Evolutionary conservation across 768 basidiomycete genomes (phyloP).

Genomic region (Lactarius tabidus): DNA sequence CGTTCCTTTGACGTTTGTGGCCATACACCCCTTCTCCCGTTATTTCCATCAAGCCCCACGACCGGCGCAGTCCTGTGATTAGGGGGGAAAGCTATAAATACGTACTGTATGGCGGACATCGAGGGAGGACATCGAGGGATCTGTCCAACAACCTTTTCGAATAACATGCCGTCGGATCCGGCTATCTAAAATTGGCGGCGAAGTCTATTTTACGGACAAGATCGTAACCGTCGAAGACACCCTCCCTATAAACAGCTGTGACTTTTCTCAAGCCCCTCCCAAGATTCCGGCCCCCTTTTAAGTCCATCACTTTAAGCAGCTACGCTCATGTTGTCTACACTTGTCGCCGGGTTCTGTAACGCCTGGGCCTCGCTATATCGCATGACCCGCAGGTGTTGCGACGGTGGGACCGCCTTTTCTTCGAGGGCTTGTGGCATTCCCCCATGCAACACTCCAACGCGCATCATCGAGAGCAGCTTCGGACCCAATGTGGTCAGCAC

Average conservation of each 20-base stretch:
- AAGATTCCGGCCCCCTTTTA: neutral
- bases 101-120: neutral
- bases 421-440: slow-evolving; percentile 48
- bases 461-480: slow-evolving; percentile 55
- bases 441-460: slow-evolving; percentile 51
- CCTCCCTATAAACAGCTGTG: neutral
- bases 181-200: neutral
- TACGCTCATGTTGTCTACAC: slow-evolving; percentile 32
- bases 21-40: neutral
- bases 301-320: neutral
- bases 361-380: slow-evolving; percentile 33
- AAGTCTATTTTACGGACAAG: neutral
- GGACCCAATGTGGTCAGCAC: neutral
- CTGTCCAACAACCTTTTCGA: neutral
- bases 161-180: neutral
- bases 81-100: neutral
- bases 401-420: slow-evolving; percentile 43
- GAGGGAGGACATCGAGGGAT: neutral
- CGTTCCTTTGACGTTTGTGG: neutral
- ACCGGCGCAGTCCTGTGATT: neutral
- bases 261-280: neutral
- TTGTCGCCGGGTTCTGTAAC: slow-evolving; percentile 28
- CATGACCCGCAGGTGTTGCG: slow-evolving; percentile 44
- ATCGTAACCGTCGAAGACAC: no score
- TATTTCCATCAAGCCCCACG: neutral